Conservation (phyloP, 2,329 filamentous ascomycete species). For the Monilinia aucupariae region DNA sequence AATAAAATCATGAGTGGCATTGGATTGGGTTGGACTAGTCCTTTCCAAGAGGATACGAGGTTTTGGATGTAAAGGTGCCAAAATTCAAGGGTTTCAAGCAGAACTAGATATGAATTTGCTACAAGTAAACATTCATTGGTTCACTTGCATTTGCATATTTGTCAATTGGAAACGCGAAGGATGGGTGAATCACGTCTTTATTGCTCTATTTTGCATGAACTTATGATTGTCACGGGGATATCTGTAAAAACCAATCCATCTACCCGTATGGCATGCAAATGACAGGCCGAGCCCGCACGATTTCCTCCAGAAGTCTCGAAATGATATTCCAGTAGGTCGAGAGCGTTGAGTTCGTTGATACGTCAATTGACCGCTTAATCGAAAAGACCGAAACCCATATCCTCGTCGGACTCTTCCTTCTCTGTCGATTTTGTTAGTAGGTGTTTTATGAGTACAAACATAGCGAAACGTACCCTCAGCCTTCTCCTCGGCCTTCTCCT, state of each 20-base stretch:
- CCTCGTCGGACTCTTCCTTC: constrained; percentile 68
- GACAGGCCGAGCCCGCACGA: constrained; percentile 31
- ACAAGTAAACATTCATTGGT: neutral
- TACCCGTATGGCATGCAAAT: constrained; percentile 31
- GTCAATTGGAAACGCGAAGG: neutral
- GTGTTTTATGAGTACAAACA: constrained; percentile 18
- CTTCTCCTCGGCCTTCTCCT: constrained; percentile 63
- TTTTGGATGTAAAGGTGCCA: neutral
- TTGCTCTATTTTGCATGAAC: constrained; percentile 32
- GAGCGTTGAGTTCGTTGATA: constrained; percentile 25
- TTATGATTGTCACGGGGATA: constrained; percentile 25
- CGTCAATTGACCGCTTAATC: constrained; percentile 49
- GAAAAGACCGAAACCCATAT: constrained; percentile 74
- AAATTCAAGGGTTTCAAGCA: neutral
- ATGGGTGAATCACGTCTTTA: constrained; percentile 34
- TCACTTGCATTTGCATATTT: neutral
- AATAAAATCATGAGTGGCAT: neutral
- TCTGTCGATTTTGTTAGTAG: constrained; percentile 38
- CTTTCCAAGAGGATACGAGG: neutral
- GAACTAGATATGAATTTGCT: neutral
- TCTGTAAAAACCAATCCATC: constrained; percentile 21
- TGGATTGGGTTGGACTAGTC: neutral
- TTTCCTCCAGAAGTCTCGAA: constrained; percentile 29
- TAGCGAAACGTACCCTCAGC: constrained; percentile 68
- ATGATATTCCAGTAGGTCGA: constrained; percentile 25